A percentile compares a stretch with the other conserved stretches of the same genome.
Evolutionary conservation across 495 filamentous ascomycete species (phyloP).

Genomic region (Penicillium lagena): DNA sequence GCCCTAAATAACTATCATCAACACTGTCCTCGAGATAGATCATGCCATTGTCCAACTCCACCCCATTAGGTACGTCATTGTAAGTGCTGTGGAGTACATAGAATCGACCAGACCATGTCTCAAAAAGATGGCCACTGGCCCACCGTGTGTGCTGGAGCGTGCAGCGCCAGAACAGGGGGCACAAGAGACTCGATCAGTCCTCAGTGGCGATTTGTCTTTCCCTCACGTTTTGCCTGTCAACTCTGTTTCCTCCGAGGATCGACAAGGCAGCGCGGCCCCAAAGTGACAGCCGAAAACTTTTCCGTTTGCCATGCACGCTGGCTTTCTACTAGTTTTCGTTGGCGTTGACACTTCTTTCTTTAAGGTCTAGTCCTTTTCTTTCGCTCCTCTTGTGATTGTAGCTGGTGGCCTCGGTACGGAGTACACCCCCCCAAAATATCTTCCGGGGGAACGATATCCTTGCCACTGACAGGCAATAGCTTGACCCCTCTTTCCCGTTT

Average conservation of each 20-base stretch:
- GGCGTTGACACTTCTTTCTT: background rate
- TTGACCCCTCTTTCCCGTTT: background rate
- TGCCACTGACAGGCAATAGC: background rate
- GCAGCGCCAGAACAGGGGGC: constrained; percentile 9
- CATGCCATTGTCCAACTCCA: too few species aligned
- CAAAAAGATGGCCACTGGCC: constrained; percentile 19
- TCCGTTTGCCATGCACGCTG: background rate
- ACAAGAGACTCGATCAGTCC: constrained; percentile 14
- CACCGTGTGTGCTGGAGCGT: constrained; percentile 15
- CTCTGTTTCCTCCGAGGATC: constrained; percentile 22
- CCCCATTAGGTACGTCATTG: too few species aligned
- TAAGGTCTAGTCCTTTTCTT: background rate
- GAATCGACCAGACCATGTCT: constrained; percentile 10
- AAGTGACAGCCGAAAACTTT: constrained; percentile 20
- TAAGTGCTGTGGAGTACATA: constrained; percentile 12
- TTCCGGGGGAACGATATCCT: background rate
- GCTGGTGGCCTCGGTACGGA: background rate
- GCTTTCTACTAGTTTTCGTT: background rate
- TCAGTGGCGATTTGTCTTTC: background rate
- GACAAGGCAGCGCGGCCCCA: constrained; percentile 24
- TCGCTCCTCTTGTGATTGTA: background rate
- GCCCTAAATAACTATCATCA: too few species aligned
- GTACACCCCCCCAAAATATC: background rate
- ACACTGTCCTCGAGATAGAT: too few species aligned
- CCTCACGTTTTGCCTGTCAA: constrained; percentile 11